Evolutionary conservation across 768 basidiomycete species (phyloP).

Genomic region (Termitomyces eurrhizus): DNA sequence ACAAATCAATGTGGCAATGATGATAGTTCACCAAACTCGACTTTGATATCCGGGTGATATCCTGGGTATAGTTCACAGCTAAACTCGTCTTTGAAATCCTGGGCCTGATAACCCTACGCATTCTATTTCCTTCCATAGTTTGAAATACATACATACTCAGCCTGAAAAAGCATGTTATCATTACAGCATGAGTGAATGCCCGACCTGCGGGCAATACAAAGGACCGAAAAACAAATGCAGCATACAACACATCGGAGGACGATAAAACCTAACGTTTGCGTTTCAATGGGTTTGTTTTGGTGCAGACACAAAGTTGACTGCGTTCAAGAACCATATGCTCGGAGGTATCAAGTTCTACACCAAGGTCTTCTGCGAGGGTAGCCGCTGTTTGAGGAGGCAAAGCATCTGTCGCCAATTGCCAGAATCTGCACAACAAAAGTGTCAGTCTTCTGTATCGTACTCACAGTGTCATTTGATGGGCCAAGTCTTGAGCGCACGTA

Average conservation of each 20-base stretch:
- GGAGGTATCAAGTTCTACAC: slow-evolving; percentile 71
- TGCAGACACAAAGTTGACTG: slow-evolving; percentile 47
- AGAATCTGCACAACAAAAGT: slow-evolving; percentile 51
- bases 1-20: not conserved
- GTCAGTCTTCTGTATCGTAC: not conserved
- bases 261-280: slow-evolving; percentile 37
- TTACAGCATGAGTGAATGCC: not conserved
- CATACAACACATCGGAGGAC: not conserved
- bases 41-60: not conserved
- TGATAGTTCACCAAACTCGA: not conserved
- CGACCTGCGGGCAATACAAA: not conserved
- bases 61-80: not conserved
- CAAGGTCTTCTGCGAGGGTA: slow-evolving; percentile 72
- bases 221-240: not conserved
- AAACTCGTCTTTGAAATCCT: not conserved
- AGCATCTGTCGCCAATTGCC: slow-evolving; percentile 67
- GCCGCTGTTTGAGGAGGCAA: slow-evolving; percentile 61
- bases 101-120: not conserved
- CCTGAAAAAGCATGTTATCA: not conserved
- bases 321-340: slow-evolving; percentile 69
- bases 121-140: not conserved
- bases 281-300: slow-evolving; percentile 39
- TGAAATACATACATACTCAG: not conserved
- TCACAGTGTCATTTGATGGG: not conserved
- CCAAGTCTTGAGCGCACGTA: slow-evolving; percentile 31